Base-by-base conservation (phyloP, 1,284 basidiomycete species). In the Ustilago curta region DNA sequence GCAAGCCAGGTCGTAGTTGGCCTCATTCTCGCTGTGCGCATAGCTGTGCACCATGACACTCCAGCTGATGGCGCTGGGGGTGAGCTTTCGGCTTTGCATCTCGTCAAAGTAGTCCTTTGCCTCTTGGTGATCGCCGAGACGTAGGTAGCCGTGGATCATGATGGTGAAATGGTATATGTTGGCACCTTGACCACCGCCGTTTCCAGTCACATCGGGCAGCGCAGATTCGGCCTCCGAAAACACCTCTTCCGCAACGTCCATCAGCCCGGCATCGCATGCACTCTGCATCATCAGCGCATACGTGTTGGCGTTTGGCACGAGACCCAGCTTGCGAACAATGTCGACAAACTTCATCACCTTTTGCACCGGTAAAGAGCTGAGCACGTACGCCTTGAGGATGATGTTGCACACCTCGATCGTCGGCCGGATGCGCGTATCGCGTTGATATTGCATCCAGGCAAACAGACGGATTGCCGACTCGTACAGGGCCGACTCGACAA, bases 401-500 rank as follows among this genome's bases (percentile, higher is more conserved):
- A 90, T 91, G 82, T 94, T 81, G 32, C 72, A 72, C 21, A 78
- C 59, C 25, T 73, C 68, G 21, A 73, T 65, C 7, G 69, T 70
- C 0, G 82, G 80, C 1, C 62, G 78, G 23, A 79, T 60, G 18
- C 67, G 51, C 6, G 52, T n/a, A 11, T 70, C 52, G n/a, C 50
- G 50, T 9, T 76, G 65, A 19, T 49, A 8, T 43, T 69, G 59
- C 53, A 95, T 85, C 84, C 90, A 93, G 69, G 92, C 89, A 78
- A 92, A 94, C 25, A 90, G 86, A 32, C 89, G 88, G 72, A 93
- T 88, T 45, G 91, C 92, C 42, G 90, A 90, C 48, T 87, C 85
- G 91, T 93, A 95, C n/a, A 90, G 89, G 0, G 92, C 93, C 3
- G 90, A 88, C 81, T 93, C 91, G 59, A 94, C 91, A 80, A 94